Percentiles rank a stretch among this genome's conserved stretches.
phyloP scores from a whole-genome alignment of 1,284 basidiomycete genomes.

The Somion occarium region DNA sequence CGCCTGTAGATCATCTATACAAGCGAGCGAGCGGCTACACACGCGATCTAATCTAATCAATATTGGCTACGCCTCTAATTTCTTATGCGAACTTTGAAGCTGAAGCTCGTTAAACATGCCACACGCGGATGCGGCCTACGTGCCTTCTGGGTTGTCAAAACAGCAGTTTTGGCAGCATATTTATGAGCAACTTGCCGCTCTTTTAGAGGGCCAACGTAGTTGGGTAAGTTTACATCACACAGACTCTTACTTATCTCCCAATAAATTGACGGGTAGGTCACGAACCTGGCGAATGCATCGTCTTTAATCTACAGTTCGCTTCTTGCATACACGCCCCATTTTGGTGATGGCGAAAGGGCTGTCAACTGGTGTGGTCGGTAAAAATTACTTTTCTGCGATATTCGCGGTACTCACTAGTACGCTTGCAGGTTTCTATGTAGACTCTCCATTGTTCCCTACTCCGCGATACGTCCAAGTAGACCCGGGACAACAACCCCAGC shows the following conservation, averaged over 20 bases:
- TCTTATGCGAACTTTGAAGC: no score
- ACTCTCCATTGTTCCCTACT: constrained; percentile 56
- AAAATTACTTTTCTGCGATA: background rate
- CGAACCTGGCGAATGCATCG: constrained; percentile 82
- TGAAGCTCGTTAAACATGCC: constrained; percentile 61
- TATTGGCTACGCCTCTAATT: no score
- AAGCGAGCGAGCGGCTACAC: no score
- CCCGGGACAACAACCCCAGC: constrained; percentile 1
- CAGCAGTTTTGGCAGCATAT: constrained; percentile 77
- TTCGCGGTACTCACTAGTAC: background rate
- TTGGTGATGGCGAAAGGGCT: constrained; percentile 57
- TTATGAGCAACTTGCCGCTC: constrained; percentile 50
- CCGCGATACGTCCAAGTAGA: constrained; percentile 28
- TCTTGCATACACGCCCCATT: constrained; percentile 58
- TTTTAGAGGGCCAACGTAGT: constrained; percentile 65
- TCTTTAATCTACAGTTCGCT: constrained; percentile 77
- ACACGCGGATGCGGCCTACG: constrained; percentile 76
- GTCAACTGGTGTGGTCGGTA: constrained; percentile 88
- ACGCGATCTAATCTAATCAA: background rate
- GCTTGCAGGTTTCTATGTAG: constrained; percentile 76
- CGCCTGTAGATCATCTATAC: no score
- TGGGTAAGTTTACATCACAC: constrained; percentile 51
- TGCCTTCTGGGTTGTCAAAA: constrained; percentile 70
- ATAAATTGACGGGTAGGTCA: constrained; percentile 47
- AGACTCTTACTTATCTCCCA: no score